Evolutionary conservation across 345 rosid genomes (phyloP), one percentile per base, ranked within the genome.

Genomic region (Arabidopsis arenosa): DNA sequence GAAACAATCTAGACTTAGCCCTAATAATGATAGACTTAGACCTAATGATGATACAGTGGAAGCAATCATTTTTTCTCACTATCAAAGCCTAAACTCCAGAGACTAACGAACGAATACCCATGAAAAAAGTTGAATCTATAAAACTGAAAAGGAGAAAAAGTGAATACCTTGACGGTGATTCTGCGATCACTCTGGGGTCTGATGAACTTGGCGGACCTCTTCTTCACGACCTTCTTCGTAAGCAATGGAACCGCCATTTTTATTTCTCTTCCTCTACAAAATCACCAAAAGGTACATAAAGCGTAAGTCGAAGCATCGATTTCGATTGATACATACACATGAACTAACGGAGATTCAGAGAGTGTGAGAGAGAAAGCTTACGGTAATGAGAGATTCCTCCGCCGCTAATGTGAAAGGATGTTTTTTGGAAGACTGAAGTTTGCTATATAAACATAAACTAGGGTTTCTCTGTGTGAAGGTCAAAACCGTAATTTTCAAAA

Each of bases 171-270:
- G 52, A 93, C 95, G 2, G 90, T 81, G 69, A 85, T 83, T 79
- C 85, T 86, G 66, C 97, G 89, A 57, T 91, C 95, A 33, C 96
- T 82, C 83, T 89, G 97, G 32, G 97, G 90, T 68, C 96, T 88
- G 84, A 86, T 91, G 82, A 93, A 91, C 71, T 85, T 80, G 84
- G 89, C 90, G 60, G 82, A 73, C 77, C 96, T 80, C 90, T 93
- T 92, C 92, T 88, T 92, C 58, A 88, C 86, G 33, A 84, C 81
- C 93, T 82, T 92, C 93, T 92, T 92, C 66, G 80, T 51, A 62
- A 87, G 74, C 73, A 90, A 73, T 17, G 92, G 92, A 35, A 85
- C 92, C 83, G 96, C 96, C 97, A 92, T 88, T 74, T 39, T 40
- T 67, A 9, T 76, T 63, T 4, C 63, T 58, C 14, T 26, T 63